Percentiles rank a stretch among this genome's conserved stretches.
Evolutionary conservation across 2,329 filamentous ascomycete genomes (phyloP).

Genomic region (Cytospora piceae): DNA sequence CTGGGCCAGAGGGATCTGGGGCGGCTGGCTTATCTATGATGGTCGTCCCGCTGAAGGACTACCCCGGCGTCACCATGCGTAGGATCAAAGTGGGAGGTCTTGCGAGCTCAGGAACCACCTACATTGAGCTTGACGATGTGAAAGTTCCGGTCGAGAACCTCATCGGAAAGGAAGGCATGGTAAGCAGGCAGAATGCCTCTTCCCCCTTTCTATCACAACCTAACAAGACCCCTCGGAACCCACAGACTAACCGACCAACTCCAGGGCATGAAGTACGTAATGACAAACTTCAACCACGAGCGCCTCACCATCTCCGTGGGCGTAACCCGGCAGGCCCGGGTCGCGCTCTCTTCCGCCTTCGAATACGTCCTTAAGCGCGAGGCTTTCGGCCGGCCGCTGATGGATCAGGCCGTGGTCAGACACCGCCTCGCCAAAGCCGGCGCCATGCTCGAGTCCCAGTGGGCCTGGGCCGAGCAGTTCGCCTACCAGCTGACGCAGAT

Average conservation of each 20-base stretch:
- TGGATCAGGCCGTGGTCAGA: slow-evolving; percentile 75
- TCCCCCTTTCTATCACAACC: background rate
- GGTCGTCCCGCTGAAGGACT: slow-evolving; percentile 69
- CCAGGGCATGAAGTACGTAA: slow-evolving; percentile 73
- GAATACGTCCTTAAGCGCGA: slow-evolving; percentile 45
- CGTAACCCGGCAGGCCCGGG: slow-evolving; percentile 60
- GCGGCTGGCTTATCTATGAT: slow-evolving; percentile 67
- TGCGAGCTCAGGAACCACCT: slow-evolving; percentile 69
- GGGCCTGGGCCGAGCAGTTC: slow-evolving; percentile 74
- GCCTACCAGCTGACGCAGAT: slow-evolving; percentile 71
- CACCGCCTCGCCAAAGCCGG: slow-evolving; percentile 74
- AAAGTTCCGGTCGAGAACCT: slow-evolving; percentile 71
- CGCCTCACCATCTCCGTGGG: slow-evolving; percentile 68
- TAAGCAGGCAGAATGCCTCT: background rate
- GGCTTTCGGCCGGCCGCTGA: slow-evolving; percentile 54
- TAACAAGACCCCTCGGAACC: background rate
- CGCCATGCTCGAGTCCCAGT: slow-evolving; percentile 69
- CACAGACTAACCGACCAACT: background rate
- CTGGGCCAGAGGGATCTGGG: slow-evolving; percentile 62
- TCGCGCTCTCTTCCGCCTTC: slow-evolving; percentile 43
- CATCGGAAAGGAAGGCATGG: slow-evolving; percentile 65
- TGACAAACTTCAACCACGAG: slow-evolving; percentile 83
- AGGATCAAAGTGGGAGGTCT: slow-evolving; percentile 69
- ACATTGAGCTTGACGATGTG: slow-evolving; percentile 77
- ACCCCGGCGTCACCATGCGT: slow-evolving; percentile 70